Base-by-base conservation (phyloP, 495 filamentous ascomycete genomes). In the Neurospora hispaniola region DNA sequence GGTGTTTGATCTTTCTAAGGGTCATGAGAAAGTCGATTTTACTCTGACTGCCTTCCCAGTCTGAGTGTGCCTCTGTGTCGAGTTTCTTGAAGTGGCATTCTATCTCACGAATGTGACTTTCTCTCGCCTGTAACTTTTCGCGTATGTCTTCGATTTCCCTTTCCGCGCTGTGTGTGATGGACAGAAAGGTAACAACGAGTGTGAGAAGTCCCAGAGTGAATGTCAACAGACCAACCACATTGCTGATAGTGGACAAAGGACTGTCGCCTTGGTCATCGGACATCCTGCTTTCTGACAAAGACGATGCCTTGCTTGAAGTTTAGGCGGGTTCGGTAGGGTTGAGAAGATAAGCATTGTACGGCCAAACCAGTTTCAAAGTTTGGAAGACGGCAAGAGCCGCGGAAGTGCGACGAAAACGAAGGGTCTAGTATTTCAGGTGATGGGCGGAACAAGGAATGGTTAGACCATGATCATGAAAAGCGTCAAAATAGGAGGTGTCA, bases 1-100 rank as follows among this genome's bases (percentile, higher is more conserved):
- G 0, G 0, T 4, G 5, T 12, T 62, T 62, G 0, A 62, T 62
- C 0, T 4, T 35, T 0, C 0, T 1, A 18, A 62, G 1, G 12
- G 54, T 62, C 54, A 0, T 31, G 23, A 1, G 1, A 35, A 62
- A 16, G 54, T 31, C 1, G 5, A 0, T 35, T 27, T 0, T 31
- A 0, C 8, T 62, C 14, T 0, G 0, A 10, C 54, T 62, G 1
- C 54, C 54, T 4, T 62, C 54, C 27, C 1, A 66, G 1, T 35
- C 54, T 0, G 27, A 1, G 14, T 35, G 6, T 0, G 54, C 54
- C 0, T 66, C 54, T 18, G 4, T 66, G 0, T 38, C 5, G 1
- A 66, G 54, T 10, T 10, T 35, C 0, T 18, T 0, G 2, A 66
- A 66, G 7, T 66, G 3, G 14, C 2, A 3, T 0, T 66, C 0